phyloP scores from a whole-genome alignment of 257 asterid genomes.

The Solanum ossicruentum region DNA sequence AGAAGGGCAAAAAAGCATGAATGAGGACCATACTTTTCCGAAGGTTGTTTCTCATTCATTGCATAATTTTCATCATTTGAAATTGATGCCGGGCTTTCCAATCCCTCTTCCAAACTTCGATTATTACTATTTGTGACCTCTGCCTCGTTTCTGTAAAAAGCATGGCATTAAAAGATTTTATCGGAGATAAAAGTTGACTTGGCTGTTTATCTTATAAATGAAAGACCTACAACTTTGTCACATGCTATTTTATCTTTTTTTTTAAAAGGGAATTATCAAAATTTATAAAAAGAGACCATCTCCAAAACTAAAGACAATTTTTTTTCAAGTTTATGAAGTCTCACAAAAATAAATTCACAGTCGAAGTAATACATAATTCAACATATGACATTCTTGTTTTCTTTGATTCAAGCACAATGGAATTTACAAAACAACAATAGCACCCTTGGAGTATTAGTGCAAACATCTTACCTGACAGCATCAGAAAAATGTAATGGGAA shows the following conservation, averaged over 20 bases:
- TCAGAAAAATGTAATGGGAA: slow-evolving; percentile 18
- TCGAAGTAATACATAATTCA: not conserved
- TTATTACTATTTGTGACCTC: slow-evolving; percentile 11
- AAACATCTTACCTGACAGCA: not conserved
- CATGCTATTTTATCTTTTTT: not conserved
- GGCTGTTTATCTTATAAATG: not conserved
- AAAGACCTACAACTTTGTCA: not conserved
- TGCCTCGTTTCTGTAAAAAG: not conserved
- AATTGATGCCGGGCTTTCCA: slow-evolving; percentile 16
- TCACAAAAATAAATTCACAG: not conserved
- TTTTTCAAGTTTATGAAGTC: not conserved
- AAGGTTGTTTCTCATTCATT: slow-evolving; percentile 14
- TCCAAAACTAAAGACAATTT: not conserved
- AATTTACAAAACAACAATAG: not conserved
- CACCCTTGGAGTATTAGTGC: not conserved
- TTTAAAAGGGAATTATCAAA: not conserved
- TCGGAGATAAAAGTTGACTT: not conserved
- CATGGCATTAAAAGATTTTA: not conserved
- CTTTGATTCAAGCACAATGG: not conserved
- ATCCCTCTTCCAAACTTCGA: slow-evolving; percentile 17
- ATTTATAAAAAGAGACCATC: not conserved
- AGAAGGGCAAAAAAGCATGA: slow-evolving; percentile 1
- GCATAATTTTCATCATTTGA: not conserved
- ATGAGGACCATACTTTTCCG: slow-evolving; percentile 26
- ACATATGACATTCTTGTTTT: not conserved